These are phyloP conservation scores for Phalaenopsis equestris DNA, from an alignment of 106 monocot genomes.

Conservation along the genomic window DNA sequence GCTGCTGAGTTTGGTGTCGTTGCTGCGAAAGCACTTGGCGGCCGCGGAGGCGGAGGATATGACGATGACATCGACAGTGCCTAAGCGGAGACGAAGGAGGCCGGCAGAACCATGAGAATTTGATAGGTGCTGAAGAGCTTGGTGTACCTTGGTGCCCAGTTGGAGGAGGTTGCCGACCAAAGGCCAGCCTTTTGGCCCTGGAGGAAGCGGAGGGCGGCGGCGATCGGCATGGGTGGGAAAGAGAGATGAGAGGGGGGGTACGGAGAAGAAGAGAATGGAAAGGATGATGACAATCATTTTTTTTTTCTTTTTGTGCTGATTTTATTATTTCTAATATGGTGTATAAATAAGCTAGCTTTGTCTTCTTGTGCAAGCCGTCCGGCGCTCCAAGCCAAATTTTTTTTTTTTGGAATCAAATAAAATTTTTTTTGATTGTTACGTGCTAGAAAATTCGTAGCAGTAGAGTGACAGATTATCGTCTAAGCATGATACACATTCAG, in stretches of 20 bases:
- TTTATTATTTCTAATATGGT: too few species aligned
- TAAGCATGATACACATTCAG: too few species aligned
- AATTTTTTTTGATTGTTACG: too few species aligned
- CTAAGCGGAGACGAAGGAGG: conserved; percentile 38
- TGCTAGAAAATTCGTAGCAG: too few species aligned
- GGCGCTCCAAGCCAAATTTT: too few species aligned
- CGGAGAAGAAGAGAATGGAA: not conserved
- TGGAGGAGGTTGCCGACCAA: conserved; percentile 47
- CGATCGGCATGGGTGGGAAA: not conserved
- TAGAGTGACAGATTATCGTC: too few species aligned
- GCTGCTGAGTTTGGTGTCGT: conserved; percentile 33
- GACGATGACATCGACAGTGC: conserved; percentile 26
- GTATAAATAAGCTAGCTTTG: too few species aligned
- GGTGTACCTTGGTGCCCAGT: conserved; percentile 34
- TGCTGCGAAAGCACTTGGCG: conserved; percentile 22
- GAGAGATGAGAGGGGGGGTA: not conserved
- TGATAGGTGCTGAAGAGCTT: conserved; percentile 22
- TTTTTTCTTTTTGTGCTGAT: too few species aligned
- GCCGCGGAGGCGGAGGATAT: conserved; percentile 27
- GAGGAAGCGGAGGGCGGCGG: conserved; percentile 13
- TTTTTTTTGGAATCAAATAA: too few species aligned
- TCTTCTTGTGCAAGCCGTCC: too few species aligned
- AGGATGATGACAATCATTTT: too few species aligned
- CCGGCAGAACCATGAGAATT: conserved; percentile 18
- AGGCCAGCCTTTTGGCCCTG: conserved; percentile 45